Conservation (phyloP, 2,329 filamentous ascomycete species). For the Penicillium sp. region DNA sequence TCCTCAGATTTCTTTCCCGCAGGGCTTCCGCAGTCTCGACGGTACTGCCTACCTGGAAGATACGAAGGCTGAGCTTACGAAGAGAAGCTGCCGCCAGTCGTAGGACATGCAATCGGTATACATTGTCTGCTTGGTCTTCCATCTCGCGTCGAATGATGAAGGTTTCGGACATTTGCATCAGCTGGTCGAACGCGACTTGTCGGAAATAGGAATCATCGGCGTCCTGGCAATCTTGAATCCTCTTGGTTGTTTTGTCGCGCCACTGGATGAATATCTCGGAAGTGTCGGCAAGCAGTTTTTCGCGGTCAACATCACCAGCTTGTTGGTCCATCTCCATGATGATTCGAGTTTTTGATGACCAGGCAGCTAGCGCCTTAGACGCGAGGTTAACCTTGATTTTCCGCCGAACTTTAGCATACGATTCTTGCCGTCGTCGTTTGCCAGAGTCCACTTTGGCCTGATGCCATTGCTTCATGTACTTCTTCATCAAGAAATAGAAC, state of each 20-base stretch:
- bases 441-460: slow-evolving; percentile 50
- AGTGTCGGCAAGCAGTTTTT: slow-evolving; percentile 34
- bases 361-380: slow-evolving; percentile 39
- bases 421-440: slow-evolving; percentile 53
- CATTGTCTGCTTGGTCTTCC: slow-evolving; percentile 46
- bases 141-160: slow-evolving; percentile 34
- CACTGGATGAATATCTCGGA: slow-evolving; percentile 43
- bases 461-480: slow-evolving; percentile 52
- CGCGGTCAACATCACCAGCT: slow-evolving; percentile 37
- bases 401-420: slow-evolving; percentile 55
- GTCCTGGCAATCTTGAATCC: slow-evolving; percentile 35
- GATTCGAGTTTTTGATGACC: slow-evolving; percentile 36
- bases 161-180: slow-evolving; percentile 39
- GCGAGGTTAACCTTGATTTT: slow-evolving; percentile 56
- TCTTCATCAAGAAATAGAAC: slow-evolving; percentile 56
- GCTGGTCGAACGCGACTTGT: slow-evolving; percentile 38
- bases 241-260: slow-evolving; percentile 41
- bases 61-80: slow-evolving; percentile 57
- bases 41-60: slow-evolving; percentile 54
- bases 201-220: slow-evolving; percentile 40
- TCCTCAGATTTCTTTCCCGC: slow-evolving; percentile 52
- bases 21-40: slow-evolving; percentile 54
- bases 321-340: slow-evolving; percentile 40
- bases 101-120: slow-evolving; percentile 49
- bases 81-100: slow-evolving; percentile 48